A percentile compares a stretch with the other conserved stretches of the same genome.
Evolutionary conservation across 176 grass and related monocot species (phyloP).

Genomic region (Phoenix roebelenii): DNA sequence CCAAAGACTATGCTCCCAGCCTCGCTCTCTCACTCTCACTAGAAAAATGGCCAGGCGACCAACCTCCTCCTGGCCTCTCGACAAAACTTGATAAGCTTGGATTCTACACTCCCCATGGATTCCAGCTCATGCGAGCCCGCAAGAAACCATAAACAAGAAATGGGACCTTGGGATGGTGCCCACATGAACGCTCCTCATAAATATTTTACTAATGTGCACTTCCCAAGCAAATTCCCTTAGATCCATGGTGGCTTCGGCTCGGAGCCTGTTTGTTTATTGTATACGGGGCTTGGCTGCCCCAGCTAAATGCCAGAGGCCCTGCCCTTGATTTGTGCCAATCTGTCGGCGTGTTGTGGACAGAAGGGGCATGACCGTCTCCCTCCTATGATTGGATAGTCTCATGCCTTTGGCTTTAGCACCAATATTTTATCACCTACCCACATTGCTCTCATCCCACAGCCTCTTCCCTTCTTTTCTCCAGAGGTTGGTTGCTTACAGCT

Average conservation of each 20-base stretch:
- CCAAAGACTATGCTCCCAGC: not conserved
- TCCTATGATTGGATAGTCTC: too few species aligned
- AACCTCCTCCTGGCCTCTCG: too few species aligned
- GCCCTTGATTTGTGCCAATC: conserved; percentile 41
- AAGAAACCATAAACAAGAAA: not conserved
- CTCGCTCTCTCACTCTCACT: too few species aligned
- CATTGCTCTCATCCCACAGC: too few species aligned
- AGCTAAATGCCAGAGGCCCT: conserved; percentile 10
- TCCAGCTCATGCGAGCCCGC: not conserved
- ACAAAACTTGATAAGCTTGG: not conserved
- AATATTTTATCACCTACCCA: too few species aligned
- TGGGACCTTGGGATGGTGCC: not conserved
- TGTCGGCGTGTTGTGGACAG: conserved; percentile 5
- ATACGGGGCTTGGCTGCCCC: conserved; percentile 17
- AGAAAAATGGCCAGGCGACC: too few species aligned
- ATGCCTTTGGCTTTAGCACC: too few species aligned
- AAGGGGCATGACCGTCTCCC: too few species aligned
- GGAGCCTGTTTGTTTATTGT: conserved; percentile 6
- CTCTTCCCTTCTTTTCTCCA: too few species aligned
- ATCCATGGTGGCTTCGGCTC: conserved; percentile 18
- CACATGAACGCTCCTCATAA: conserved; percentile 5
- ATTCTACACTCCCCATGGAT: not conserved
- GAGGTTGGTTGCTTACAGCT: too few species aligned
- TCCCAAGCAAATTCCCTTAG: conserved; percentile 29
- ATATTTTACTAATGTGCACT: conserved; percentile 20